These are phyloP conservation scores for Croton setiger DNA, from an alignment of 441 rosid species.

Conservation along the genomic window DNA sequence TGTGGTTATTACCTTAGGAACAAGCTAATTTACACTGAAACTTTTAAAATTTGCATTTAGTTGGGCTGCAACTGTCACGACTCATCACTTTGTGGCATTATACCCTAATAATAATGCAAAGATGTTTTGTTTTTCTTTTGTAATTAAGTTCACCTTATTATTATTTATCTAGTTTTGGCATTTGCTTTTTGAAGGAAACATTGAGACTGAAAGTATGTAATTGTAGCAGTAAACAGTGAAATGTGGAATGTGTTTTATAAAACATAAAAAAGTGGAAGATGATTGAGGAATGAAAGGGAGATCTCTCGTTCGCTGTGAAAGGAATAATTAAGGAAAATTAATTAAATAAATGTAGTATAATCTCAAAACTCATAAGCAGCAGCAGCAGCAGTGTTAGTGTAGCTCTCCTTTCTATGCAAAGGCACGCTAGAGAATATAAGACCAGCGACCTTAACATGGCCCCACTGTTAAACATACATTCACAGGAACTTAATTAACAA, in stretches of 20 bases:
- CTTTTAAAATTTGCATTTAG: background rate
- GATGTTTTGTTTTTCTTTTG: background rate
- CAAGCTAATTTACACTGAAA: background rate
- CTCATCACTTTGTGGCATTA: background rate
- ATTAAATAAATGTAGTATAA: background rate
- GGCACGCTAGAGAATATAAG: conserved; percentile 49
- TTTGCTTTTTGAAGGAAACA: conserved; percentile 10
- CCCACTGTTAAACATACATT: conserved; percentile 13
- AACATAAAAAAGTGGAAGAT: conserved; percentile 46
- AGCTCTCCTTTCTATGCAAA: conserved; percentile 73
- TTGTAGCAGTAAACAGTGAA: conserved; percentile 25
- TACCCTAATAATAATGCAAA: too few relatives aligned
- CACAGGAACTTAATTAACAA: too few relatives aligned
- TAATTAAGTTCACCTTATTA: background rate
- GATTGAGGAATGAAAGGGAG: conserved; percentile 79
- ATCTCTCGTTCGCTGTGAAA: conserved; percentile 54
- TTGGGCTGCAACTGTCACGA: background rate
- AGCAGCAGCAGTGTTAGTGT: conserved; percentile 21
- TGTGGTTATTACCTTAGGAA: too few relatives aligned
- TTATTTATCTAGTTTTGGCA: background rate
- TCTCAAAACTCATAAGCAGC: conserved; percentile 28
- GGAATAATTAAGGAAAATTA: conserved; percentile 11
- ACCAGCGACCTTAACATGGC: conserved; percentile 21
- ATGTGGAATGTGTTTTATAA: conserved; percentile 27
- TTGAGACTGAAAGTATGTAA: conserved; percentile 23